Evolutionary conservation across 169 alveolate species (phyloP), one percentile per base, ranked within the genome.

Genomic region (Plasmodium chabaudi): DNA sequence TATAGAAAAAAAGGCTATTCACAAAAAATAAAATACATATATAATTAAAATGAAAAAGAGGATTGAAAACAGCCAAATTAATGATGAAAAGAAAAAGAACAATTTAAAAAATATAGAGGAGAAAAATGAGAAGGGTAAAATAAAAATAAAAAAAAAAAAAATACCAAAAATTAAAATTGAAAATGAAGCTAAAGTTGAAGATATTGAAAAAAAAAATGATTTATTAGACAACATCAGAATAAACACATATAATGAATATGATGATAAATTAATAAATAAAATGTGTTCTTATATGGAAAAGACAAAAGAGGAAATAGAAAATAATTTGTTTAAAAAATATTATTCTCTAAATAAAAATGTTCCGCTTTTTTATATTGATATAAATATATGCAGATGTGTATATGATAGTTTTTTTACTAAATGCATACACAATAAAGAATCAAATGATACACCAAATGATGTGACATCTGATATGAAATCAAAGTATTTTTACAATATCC

Each of bases 171-270:
- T 86, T 46, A 91, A 91, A 17, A 88, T 91, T 56, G 87, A 86
- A 47, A 94, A 93, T 60, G 93, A 93, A 82, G 93, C 88, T 39
- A 92, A 93, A 27, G 86, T 91, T 13, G 86, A 93, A 44, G 60
- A 91, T 34, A 91, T 71, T 46, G 84, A 79, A 39, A 93, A 93
- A 57, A 57, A 91, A 21, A 34, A 34, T 7, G 88, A 91, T 39
- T 69, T 93, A 47, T 74, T 93, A 46, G 93, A 91, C 77, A 91
- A 72, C 53, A 34, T 87, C n/a, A 84, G 74, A 61, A 77, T 93
- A 56, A 92, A 91, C 74, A 90, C 75, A 7, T 88, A 75, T 59
- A 84, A 91, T 15, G 94, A 57, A 56, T 91, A 39, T 87, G 94
- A 42, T 64, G 56, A 70, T 67, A 87, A 47, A 71, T 13, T 91